These are phyloP conservation scores for Crithidia expoeki DNA, from an alignment of 208 protist species.

Conservation along the genomic window DNA sequence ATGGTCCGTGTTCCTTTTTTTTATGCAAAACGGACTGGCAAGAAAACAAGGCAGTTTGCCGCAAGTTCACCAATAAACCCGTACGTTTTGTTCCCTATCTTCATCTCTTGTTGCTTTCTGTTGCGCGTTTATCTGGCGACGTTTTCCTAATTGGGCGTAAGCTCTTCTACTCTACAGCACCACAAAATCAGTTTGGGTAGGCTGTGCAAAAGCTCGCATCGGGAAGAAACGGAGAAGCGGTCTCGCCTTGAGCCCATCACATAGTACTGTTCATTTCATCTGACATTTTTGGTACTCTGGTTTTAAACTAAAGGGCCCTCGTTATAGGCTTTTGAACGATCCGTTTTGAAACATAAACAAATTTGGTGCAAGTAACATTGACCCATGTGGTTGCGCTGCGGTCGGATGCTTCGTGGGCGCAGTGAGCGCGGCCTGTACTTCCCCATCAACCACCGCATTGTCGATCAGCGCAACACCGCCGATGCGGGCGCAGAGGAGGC, in stretches of 20 bases:
- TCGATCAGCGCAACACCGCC: slow-evolving; percentile 66
- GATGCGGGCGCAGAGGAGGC: slow-evolving; percentile 45
- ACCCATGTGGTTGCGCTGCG: slow-evolving; percentile 42
- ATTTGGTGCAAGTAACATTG: too few relatives aligned
- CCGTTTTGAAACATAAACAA: too few relatives aligned
- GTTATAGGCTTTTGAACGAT: too few relatives aligned
- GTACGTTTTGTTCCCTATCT: background rate
- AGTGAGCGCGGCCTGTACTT: slow-evolving; percentile 84
- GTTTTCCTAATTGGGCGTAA: background rate
- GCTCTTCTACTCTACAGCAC: slow-evolving; percentile 1
- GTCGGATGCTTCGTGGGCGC: slow-evolving; percentile 31
- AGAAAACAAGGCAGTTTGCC: too few relatives aligned
- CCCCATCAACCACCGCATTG: slow-evolving; percentile 87
- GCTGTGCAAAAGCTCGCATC: background rate
- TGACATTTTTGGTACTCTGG: too few relatives aligned
- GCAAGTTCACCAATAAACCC: too few relatives aligned
- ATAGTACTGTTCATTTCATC: too few relatives aligned
- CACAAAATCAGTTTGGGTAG: background rate
- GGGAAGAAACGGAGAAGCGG: background rate
- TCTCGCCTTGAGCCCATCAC: too few relatives aligned
- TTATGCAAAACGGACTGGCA: too few relatives aligned
- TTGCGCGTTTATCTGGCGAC: background rate
- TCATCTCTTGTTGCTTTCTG: slow-evolving; percentile 7
- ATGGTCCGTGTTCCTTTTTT: too few relatives aligned
- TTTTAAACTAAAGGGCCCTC: too few relatives aligned